These are phyloP conservation scores for Papiliotrema nemorosa DNA, from an alignment of 1,284 basidiomycete genomes.

Conservation along the genomic window DNA sequence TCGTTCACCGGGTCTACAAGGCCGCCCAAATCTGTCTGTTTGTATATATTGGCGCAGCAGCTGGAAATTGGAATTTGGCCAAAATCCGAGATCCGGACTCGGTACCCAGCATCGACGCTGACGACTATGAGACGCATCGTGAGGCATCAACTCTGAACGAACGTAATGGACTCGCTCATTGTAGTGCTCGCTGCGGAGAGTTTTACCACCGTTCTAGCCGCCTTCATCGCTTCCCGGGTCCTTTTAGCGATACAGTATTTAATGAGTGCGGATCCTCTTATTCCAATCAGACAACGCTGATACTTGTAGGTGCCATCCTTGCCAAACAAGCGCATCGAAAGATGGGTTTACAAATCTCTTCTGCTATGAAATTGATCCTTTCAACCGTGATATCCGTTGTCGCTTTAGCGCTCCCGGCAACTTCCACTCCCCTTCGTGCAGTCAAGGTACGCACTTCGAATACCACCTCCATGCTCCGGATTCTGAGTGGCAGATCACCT, in stretches of 20 bases:
- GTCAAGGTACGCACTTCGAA: not conserved
- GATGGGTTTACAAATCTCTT: not conserved
- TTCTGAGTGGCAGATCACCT: constrained; percentile 10
- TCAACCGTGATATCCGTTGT: not conserved
- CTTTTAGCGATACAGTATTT: constrained; percentile 23
- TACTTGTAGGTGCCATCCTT: not conserved
- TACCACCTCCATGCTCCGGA: not conserved
- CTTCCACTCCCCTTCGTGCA: not conserved
- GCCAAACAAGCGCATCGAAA: not conserved
- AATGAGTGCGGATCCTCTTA: constrained; percentile 8
- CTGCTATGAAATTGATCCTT: not conserved
- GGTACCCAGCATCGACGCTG: not conserved
- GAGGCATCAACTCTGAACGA: not conserved
- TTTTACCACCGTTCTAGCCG: constrained; percentile 23
- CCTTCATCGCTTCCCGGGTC: constrained; percentile 15
- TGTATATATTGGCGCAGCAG: constrained; percentile 31
- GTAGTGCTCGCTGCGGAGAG: constrained; percentile 14
- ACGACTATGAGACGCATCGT: not conserved
- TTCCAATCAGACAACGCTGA: not conserved
- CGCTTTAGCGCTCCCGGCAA: not conserved
- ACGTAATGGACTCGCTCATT: not conserved
- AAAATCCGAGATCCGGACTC: constrained; percentile 11
- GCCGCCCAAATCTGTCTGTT: constrained; percentile 26
- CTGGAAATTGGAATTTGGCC: constrained; percentile 29
- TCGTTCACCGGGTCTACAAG: constrained; percentile 28